Percentiles rank a stretch among this genome's conserved stretches.
phyloP scores from a whole-genome alignment of 768 basidiomycete genomes.

The Phylloporus rhodoxanthus region DNA sequence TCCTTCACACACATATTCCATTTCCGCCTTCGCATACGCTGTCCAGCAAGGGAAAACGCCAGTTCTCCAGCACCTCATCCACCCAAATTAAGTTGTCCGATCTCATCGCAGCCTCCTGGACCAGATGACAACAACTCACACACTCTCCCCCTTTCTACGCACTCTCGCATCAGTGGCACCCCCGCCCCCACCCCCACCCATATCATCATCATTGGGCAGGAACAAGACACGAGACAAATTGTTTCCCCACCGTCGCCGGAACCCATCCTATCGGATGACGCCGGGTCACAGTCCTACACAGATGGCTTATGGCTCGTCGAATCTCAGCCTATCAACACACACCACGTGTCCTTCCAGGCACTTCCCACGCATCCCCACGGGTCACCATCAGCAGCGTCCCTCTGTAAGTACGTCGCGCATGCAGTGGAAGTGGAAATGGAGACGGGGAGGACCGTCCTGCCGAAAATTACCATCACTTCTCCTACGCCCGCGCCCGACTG shows the following conservation, averaged over 20 bases:
- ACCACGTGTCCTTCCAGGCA: conserved; percentile 9
- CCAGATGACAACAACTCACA: not conserved
- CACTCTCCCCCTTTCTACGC: not conserved
- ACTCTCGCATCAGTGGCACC: not conserved
- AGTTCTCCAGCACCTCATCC: not conserved
- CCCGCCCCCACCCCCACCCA: not conserved
- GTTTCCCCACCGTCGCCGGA: not conserved
- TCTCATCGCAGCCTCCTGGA: not conserved
- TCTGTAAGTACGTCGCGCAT: not conserved
- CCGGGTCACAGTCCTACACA: not conserved
- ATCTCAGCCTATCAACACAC: not conserved
- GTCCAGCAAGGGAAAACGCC: not conserved
- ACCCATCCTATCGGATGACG: not conserved
- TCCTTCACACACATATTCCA: conserved; percentile 16
- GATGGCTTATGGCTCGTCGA: not conserved
- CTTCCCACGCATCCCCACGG: not conserved
- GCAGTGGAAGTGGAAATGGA: not conserved
- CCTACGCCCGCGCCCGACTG: not conserved
- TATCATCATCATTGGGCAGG: conserved; percentile 9
- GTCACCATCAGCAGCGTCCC: not conserved
- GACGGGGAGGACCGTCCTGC: not conserved
- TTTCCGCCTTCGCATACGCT: conserved; percentile 12
- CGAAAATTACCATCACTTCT: not conserved
- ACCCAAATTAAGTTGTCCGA: not conserved
- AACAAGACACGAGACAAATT: not conserved